These are phyloP conservation scores for Hyphopichia fennica DNA, from an alignment of 1,139 yeast genomes.

Conservation along the genomic window DNA sequence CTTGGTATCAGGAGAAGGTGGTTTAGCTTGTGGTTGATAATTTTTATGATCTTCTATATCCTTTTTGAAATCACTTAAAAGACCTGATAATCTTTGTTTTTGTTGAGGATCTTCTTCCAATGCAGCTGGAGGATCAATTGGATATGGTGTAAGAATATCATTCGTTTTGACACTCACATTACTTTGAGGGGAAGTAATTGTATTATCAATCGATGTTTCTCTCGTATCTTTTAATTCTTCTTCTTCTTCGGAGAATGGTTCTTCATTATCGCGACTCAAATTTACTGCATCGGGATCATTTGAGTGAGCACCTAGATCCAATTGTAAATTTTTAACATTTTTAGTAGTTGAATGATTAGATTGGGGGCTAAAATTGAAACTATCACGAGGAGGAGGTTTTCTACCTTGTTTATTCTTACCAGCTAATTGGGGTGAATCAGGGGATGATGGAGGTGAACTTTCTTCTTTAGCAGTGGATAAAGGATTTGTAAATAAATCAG, in stretches of 20 bases:
- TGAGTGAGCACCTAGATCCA: constrained; percentile 16
- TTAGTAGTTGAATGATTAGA: constrained; percentile 9
- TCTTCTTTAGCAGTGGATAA: background rate
- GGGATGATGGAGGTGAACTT: constrained; percentile 2
- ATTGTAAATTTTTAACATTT: constrained; percentile 33
- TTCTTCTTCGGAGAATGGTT: background rate
- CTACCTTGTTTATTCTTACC: background rate
- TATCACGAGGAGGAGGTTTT: constrained; percentile 1
- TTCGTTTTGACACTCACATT: background rate
- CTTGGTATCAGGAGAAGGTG: constrained; percentile 4
- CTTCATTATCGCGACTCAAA: background rate
- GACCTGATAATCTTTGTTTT: constrained; percentile 23
- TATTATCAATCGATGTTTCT: background rate
- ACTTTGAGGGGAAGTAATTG: background rate
- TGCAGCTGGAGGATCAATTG: background rate
- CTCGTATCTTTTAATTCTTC: background rate
- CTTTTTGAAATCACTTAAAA: constrained; percentile 30
- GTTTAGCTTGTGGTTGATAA: constrained; percentile 13
- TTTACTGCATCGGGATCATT: background rate
- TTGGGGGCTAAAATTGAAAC: constrained; percentile 2
- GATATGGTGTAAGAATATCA: background rate
- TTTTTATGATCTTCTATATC: constrained; percentile 29
- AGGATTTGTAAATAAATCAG: background rate
- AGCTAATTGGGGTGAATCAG: constrained; percentile 1
- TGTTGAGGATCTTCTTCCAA: background rate